phyloP scores from a whole-genome alignment of 208 protist genomes.

The Leptomonas seymouri region DNA sequence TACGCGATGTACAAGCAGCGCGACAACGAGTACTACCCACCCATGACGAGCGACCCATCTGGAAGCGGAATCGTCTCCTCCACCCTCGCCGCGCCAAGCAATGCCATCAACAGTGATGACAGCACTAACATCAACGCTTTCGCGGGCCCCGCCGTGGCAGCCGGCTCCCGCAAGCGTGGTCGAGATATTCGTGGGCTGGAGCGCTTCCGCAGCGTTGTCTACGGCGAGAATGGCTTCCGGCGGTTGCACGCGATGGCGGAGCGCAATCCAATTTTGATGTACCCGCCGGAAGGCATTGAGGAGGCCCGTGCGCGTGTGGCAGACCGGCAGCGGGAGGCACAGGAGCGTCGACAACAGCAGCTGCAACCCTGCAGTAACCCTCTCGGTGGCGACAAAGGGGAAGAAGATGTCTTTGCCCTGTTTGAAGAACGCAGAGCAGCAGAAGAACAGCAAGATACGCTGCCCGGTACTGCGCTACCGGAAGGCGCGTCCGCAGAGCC shows the following conservation, averaged over 20 bases:
- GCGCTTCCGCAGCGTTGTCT: constrained; percentile 69
- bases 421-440: constrained; percentile 34
- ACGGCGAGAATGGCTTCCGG: constrained; percentile 72
- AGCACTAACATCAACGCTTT: not conserved
- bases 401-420: constrained; percentile 32
- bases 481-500: not conserved
- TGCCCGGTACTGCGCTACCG: not conserved
- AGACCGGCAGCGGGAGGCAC: not conserved
- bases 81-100: constrained; percentile 1
- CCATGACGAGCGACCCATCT: constrained; percentile 48
- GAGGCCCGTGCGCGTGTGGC: constrained; percentile 43
- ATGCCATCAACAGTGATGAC: not conserved
- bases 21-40: constrained; percentile 56
- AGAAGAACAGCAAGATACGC: constrained; percentile 3
- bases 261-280: constrained; percentile 80
- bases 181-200: constrained; percentile 75
- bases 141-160: constrained; percentile 15
- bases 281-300: constrained; percentile 71
- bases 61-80: constrained; percentile 30
- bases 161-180: constrained; percentile 67
- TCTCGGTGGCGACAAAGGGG: not conserved
- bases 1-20: constrained; percentile 66
- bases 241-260: constrained; percentile 79
- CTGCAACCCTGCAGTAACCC: constrained; percentile 1
- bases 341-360: constrained; percentile 10